Percentiles rank a stretch among this genome's conserved stretches.
Conservation (phyloP, 2,329 filamentous ascomycete species). For the Metarhizium anisopliae region DNA sequence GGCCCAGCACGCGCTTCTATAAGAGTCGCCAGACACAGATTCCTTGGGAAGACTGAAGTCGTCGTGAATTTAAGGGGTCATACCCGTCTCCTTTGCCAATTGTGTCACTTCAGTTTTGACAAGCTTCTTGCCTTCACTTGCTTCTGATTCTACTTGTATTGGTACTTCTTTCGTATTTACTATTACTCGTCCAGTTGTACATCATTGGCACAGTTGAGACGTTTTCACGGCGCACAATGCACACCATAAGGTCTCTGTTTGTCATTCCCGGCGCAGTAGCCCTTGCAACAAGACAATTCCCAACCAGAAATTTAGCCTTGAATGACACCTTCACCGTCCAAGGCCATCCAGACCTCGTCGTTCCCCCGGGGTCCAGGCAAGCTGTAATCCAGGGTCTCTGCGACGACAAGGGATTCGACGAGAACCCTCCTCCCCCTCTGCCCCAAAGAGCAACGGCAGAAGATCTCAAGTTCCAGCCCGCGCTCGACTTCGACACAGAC, state of each 20-base stretch:
- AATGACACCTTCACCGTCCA: not conserved
- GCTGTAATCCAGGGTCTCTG: slow-evolving; percentile 1
- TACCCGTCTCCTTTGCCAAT: too few relatives aligned
- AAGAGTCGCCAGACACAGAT: not conserved
- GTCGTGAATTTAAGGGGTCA: not conserved
- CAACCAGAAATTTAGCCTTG: not conserved
- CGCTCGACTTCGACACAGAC: slow-evolving; percentile 23
- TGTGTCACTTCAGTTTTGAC: too few relatives aligned
- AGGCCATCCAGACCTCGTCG: not conserved
- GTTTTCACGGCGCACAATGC: not conserved
- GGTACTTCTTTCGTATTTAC: too few relatives aligned
- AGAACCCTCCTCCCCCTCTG: slow-evolving; percentile 12
- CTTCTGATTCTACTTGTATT: too few relatives aligned
- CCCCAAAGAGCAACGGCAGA: slow-evolving; percentile 11
- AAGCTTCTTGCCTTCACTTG: too few relatives aligned
- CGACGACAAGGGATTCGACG: slow-evolving; percentile 5
- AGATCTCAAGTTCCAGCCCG: slow-evolving; percentile 17
- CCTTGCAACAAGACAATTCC: not conserved
- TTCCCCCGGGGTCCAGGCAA: not conserved
- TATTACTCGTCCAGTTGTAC: too few relatives aligned
- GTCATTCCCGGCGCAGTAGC: not conserved
- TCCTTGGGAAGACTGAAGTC: not conserved
- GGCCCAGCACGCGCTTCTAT: not conserved
- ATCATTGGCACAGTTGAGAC: not conserved
- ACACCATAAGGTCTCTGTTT: not conserved